Conservation (phyloP, 1,284 basidiomycete species). For the Boletus semigastroideus region DNA sequence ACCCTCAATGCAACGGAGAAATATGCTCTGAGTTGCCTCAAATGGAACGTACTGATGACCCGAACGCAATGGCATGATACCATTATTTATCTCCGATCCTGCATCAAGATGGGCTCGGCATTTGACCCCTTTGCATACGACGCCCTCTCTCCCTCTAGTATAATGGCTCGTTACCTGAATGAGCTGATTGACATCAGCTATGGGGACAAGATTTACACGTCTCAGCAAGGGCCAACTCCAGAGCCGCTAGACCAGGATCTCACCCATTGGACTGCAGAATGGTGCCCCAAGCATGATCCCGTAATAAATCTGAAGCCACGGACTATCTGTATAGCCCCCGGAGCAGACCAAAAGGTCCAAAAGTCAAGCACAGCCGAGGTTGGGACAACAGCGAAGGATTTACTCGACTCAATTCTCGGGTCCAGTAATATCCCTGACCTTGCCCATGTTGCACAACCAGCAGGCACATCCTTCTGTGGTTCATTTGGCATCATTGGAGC, state of each 20-base stretch:
- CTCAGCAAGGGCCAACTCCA: neutral
- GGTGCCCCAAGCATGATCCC: constrained; percentile 35
- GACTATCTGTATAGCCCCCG: constrained; percentile 32
- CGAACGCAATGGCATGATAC: constrained; percentile 28
- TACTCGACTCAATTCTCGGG: constrained; percentile 32
- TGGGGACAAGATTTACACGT: neutral
- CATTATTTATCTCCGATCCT: constrained; percentile 25
- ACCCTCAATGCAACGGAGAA: constrained; percentile 34
- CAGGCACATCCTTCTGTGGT: constrained; percentile 26
- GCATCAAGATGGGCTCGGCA: constrained; percentile 29
- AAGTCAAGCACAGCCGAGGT: neutral
- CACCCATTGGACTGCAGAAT: constrained; percentile 18
- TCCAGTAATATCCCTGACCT: constrained; percentile 5
- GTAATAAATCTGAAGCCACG: constrained; percentile 33
- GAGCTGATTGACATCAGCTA: constrained; percentile 18
- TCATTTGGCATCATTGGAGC: constrained; percentile 25
- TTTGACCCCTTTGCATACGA: constrained; percentile 31
- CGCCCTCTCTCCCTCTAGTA: constrained; percentile 13
- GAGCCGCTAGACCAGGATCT: constrained; percentile 11
- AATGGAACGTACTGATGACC: constrained; percentile 29
- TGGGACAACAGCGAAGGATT: constrained; percentile 28
- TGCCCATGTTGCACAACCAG: constrained; percentile 4
- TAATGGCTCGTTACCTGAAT: constrained; percentile 27
- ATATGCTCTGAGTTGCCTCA: constrained; percentile 28
- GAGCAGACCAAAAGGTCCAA: constrained; percentile 14